These are phyloP conservation scores for Zychaea mexicana DNA, from an alignment of 371 early-diverging fungal species.

Conservation along the genomic window DNA sequence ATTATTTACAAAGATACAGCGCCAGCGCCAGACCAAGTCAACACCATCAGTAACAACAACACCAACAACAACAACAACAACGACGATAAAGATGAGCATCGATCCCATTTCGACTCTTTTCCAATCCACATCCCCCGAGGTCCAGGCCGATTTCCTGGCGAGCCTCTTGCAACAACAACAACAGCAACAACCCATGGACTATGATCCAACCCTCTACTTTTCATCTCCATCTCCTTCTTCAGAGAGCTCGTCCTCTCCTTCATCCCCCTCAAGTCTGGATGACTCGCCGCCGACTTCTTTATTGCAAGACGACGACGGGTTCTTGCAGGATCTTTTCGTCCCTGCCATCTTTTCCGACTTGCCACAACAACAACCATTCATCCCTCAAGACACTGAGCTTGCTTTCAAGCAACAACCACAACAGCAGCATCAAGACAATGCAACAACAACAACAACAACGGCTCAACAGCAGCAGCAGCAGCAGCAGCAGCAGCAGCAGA, in stretches of 20 bases:
- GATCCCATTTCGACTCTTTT: constrained; percentile 15
- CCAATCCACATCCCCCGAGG: constrained; percentile 6
- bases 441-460: not conserved
- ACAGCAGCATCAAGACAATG: not conserved
- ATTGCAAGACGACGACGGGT: constrained; percentile 17
- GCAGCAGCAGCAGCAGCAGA: constrained; percentile 1
- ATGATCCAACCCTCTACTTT: constrained; percentile 3
- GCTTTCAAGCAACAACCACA: not conserved
- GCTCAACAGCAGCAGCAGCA: constrained; percentile 8
- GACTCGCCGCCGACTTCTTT: constrained; percentile 20
- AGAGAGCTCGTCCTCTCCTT: constrained; percentile 12
- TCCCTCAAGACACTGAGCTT: constrained; percentile 7
- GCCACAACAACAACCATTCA: not conserved
- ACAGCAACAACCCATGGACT: not conserved
- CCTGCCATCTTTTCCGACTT: not conserved
- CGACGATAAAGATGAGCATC: constrained; percentile 2
- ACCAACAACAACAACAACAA: constrained; percentile 7
- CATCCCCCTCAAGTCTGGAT: constrained; percentile 14
- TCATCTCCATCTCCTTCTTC: constrained; percentile 8
- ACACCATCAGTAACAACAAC: constrained; percentile 11
- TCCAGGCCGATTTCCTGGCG: constrained; percentile 13
- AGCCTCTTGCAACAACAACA: constrained; percentile 13
- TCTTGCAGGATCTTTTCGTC: constrained; percentile 10
- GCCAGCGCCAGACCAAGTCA: not conserved
- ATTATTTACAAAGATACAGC: constrained; percentile 8